Conservation (phyloP, 2,329 filamentous ascomycete species). For the Scedosporium minutisporum region DNA sequence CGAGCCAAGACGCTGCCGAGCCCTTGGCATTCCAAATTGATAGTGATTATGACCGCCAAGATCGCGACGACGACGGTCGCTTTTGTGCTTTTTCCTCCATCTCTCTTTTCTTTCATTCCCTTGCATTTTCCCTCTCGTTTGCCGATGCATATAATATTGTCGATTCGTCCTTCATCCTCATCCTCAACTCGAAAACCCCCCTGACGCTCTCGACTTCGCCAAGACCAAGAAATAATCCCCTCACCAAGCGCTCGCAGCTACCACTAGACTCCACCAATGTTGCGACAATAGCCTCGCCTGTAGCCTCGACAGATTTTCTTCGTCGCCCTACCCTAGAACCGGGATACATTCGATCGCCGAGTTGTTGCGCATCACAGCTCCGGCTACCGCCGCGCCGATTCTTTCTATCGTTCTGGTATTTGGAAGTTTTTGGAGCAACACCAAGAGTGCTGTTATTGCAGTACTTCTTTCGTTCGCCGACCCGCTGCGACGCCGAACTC, state of each 20-base stretch:
- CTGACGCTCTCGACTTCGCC: background rate
- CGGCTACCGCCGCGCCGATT: too few relatives aligned
- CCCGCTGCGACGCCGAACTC: background rate
- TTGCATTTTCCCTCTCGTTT: background rate
- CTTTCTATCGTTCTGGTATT: too few relatives aligned
- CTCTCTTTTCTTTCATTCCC: constrained; percentile 4
- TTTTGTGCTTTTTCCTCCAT: constrained; percentile 3
- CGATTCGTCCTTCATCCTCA: background rate
- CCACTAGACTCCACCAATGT: background rate
- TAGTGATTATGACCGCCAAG: constrained; percentile 3
- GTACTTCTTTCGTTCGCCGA: too few relatives aligned
- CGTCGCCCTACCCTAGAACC: background rate
- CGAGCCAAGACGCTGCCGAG: background rate
- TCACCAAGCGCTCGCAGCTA: background rate
- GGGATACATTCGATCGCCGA: too few relatives aligned
- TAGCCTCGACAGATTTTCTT: background rate
- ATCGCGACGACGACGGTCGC: constrained; percentile 2
- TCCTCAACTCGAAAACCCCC: background rate
- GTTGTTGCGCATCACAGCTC: too few relatives aligned
- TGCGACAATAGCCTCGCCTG: background rate
- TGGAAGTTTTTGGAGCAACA: too few relatives aligned
- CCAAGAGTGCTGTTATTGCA: background rate
- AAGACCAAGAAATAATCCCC: background rate
- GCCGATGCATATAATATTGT: background rate
- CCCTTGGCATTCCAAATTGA: constrained; percentile 6